phyloP scores from a whole-genome alignment of 2,329 filamentous ascomycete genomes.

The Microascus cirrosus region DNA sequence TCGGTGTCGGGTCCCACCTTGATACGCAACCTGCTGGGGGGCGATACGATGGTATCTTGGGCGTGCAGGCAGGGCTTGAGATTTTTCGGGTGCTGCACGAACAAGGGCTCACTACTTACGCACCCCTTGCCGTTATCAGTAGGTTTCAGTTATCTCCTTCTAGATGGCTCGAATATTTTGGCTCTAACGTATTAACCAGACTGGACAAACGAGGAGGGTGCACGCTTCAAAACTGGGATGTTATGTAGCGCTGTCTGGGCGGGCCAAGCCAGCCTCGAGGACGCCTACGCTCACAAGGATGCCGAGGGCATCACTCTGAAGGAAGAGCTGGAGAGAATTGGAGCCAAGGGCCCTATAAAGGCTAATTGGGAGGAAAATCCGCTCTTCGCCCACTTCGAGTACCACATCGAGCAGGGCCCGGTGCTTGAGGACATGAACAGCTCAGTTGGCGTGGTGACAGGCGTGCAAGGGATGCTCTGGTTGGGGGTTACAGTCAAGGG shows the following conservation, averaged over 20 bases:
- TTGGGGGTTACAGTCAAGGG: neutral
- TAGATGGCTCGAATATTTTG: neutral
- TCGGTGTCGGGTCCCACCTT: constrained; percentile 57
- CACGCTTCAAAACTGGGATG: neutral
- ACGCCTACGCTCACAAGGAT: neutral
- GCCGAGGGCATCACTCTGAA: neutral
- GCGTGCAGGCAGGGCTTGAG: constrained; percentile 61
- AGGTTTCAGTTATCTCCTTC: neutral
- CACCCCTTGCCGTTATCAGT: neutral
- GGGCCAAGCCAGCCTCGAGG: neutral
- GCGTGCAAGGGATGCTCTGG: neutral
- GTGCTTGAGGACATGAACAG: neutral
- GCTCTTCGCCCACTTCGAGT: neutral
- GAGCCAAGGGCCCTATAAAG: neutral
- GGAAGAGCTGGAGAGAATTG: neutral
- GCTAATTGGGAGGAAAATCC: neutral
- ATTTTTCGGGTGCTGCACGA: constrained; percentile 58
- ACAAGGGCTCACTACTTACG: neutral
- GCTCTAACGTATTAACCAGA: neutral
- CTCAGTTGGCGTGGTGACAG: neutral
- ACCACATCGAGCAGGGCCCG: neutral
- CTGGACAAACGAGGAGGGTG: neutral
- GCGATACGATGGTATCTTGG: constrained; percentile 64
- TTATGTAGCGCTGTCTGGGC: neutral
- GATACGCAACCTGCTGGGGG: constrained; percentile 53